Base-by-base conservation (phyloP, 2,329 filamentous ascomycete genomes). In the Exserohilum rostratum region DNA sequence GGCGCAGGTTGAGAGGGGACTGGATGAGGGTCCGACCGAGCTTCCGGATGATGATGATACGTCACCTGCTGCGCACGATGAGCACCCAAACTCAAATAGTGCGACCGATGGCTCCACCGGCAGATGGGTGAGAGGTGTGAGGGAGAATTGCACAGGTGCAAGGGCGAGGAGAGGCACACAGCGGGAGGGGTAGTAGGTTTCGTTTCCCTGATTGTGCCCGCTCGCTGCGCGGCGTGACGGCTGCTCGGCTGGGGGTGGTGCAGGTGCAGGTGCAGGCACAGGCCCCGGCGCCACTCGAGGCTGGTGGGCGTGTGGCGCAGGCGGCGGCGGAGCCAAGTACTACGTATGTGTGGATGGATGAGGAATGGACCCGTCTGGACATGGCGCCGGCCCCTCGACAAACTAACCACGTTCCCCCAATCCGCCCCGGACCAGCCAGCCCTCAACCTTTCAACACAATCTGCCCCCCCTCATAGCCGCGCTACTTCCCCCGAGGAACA, bases 341-440 rank as follows among this genome's bases (percentile, higher is more conserved):
- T 25, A 7, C 22, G 22, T 25, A 25, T 25, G 22, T 25, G 22
- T 25, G 22, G 22, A 25, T 7, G 22, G 4, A 25, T 25, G 22
- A 5, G 22, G 22, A 4, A 43, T 37, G 39, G 27, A 25, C 5
- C 11, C 25, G 13, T 47, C 38, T 27, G 39, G 43, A 45, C 55
- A 48, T 46, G 51, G 55, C 48, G 35, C 38, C 39, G 57, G 55
- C 48, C 40, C 38, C 39, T 49, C 48, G 20, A 20, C 33, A 38
- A 57, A 55, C 55, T 58, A 50, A 58, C 54, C 47, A 58, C 55
- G 55, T 57, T 52, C 46, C 52, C 47, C 52, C 38, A 44, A 46
- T 46, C 34, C 48, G 38, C 44, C 50, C 50, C 50, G 31, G 44
- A 25, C 22, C 22, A 25, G 15, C 53, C 29, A 25, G 22, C 22